phyloP scores from a whole-genome alignment of 2,329 filamentous ascomycete genomes.

The Aspergillus sclerotialis region DNA sequence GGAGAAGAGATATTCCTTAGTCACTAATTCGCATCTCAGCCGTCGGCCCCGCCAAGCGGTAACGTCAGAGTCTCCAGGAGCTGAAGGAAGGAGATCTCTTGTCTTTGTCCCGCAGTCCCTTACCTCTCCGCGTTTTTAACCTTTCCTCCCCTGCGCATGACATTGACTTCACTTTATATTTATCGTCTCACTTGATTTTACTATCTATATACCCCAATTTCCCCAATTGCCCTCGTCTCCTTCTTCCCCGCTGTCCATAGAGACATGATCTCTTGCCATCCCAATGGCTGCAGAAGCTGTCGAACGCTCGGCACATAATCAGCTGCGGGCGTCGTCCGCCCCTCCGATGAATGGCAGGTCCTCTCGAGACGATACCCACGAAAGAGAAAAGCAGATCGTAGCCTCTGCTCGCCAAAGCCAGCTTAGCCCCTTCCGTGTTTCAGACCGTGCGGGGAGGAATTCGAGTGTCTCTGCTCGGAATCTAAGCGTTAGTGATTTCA shows the following conservation, averaged over 20 bases:
- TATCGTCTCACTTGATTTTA: neutral
- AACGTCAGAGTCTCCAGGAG: constrained; percentile 17
- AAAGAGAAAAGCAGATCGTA: constrained; percentile 24
- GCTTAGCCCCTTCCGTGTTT: constrained; percentile 27
- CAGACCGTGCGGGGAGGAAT: constrained; percentile 30
- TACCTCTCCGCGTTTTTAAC: neutral
- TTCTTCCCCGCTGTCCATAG: constrained; percentile 9
- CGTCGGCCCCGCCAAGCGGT: constrained; percentile 16
- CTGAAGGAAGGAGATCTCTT: constrained; percentile 1
- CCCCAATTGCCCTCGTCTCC: constrained; percentile 12
- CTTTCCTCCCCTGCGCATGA: constrained; percentile 4
- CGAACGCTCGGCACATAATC: constrained; percentile 26
- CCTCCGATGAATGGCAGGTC: constrained; percentile 10
- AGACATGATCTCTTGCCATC: constrained; percentile 28
- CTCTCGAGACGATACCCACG: constrained; percentile 16
- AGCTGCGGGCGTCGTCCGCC: constrained; percentile 16
- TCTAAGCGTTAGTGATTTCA: constrained; percentile 38
- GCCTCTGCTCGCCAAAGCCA: constrained; percentile 20
- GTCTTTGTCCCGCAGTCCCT: neutral
- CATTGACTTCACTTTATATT: constrained; percentile 3
- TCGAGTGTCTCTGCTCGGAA: constrained; percentile 30
- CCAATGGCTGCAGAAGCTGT: constrained; percentile 35
- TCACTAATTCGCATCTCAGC: neutral
- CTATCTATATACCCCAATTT: constrained; percentile 3
- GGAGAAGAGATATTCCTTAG: constrained; percentile 5